These are phyloP conservation scores for Darksidea phi DNA, from an alignment of 495 filamentous ascomycete species.

Conservation along the genomic window DNA sequence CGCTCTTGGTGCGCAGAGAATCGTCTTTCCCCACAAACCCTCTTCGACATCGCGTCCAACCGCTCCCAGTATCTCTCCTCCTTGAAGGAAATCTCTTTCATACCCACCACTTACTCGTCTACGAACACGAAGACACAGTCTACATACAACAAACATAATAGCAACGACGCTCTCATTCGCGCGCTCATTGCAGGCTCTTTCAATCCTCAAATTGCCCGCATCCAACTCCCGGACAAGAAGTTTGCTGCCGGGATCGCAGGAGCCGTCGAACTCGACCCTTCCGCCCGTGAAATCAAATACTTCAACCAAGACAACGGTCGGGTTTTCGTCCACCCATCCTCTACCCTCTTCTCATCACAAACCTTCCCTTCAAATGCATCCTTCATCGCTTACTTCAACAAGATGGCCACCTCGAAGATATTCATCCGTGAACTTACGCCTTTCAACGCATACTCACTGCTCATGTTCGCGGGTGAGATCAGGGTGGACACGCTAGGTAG, in stretches of 20 bases:
- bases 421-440: slow-evolving; percentile 89
- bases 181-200: slow-evolving; percentile 89
- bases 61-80: slow-evolving; percentile 80
- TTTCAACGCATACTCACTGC: slow-evolving; percentile 84
- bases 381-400: slow-evolving; percentile 83
- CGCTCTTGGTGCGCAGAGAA: slow-evolving; percentile 82
- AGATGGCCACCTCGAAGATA: slow-evolving; percentile 85
- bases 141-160: slow-evolving; percentile 48
- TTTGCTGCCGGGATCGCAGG: slow-evolving; percentile 81
- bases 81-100: slow-evolving; percentile 80
- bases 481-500: slow-evolving; percentile 82
- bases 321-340: slow-evolving; percentile 88
- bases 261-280: slow-evolving; percentile 87
- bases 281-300: slow-evolving; percentile 87
- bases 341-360: slow-evolving; percentile 79
- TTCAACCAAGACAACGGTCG: slow-evolving; percentile 82
- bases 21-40: slow-evolving; percentile 78
- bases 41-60: slow-evolving; percentile 84
- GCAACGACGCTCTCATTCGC: slow-evolving; percentile 64
- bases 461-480: slow-evolving; percentile 87
- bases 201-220: slow-evolving; percentile 84
- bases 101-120: slow-evolving; percentile 53
- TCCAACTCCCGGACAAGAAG: slow-evolving; percentile 91
- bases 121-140: slow-evolving; percentile 19
- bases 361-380: slow-evolving; percentile 63